phyloP scores from a whole-genome alignment of 768 basidiomycete genomes.

The Tylopilus vinaceipallidus region DNA sequence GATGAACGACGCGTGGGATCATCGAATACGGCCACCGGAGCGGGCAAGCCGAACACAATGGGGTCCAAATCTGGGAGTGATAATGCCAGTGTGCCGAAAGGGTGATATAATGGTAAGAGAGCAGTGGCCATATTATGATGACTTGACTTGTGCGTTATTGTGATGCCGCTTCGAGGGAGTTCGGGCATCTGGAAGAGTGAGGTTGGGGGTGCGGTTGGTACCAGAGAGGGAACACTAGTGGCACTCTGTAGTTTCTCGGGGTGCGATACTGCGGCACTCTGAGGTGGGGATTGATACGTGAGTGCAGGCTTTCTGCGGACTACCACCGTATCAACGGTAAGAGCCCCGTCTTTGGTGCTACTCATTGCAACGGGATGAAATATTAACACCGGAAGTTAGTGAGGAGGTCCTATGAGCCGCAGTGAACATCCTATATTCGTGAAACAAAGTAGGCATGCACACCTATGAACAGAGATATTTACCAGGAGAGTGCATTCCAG shows the following conservation, averaged over 20 bases:
- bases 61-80: conserved; percentile 67
- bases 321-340: conserved; percentile 15
- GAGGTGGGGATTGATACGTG: conserved; percentile 59
- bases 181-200: conserved; percentile 12
- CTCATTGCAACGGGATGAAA: conserved; percentile 19
- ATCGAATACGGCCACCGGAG: conserved; percentile 42
- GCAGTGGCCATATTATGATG: conserved; percentile 35
- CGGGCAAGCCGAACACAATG: conserved; percentile 52
- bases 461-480: conserved; percentile 23
- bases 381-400: conserved; percentile 6
- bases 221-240: conserved; percentile 9
- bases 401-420: conserved; percentile 8
- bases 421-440: background rate
- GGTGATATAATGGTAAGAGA: conserved; percentile 66
- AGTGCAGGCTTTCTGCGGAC: conserved; percentile 54
- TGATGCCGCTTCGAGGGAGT: conserved; percentile 15
- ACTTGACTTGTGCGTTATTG: conserved; percentile 13
- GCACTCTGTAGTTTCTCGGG: conserved; percentile 23
- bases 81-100: conserved; percentile 57
- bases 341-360: conserved; percentile 18
- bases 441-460: conserved; percentile 1
- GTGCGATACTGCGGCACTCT: conserved; percentile 26
- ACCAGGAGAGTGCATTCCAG: conserved; percentile 25
- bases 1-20: conserved; percentile 44
- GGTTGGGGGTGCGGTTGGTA: conserved; percentile 13